A percentile compares a stretch with the other conserved stretches of the same genome.
These are phyloP conservation scores for Sporobolomyces pararoseus DNA, from an alignment of 768 basidiomycete genomes.

Conservation along the genomic window DNA sequence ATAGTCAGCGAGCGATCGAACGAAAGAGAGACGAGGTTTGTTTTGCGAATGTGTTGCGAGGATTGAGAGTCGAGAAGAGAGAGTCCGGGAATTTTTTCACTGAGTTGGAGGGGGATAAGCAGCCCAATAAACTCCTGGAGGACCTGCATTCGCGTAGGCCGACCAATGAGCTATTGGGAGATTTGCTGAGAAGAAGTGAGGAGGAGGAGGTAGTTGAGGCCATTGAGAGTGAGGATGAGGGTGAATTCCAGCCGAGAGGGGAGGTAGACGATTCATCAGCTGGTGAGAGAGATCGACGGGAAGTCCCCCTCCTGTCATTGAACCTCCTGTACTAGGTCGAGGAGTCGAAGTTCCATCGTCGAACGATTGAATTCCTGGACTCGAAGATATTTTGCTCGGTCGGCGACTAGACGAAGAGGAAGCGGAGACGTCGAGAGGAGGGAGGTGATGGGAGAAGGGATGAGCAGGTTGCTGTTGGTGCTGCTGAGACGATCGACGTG, in stretches of 20 bases:
- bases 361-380: not conserved
- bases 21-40: not conserved
- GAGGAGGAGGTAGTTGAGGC: not conserved
- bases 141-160: conserved; percentile 25
- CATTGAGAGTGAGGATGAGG: not conserved
- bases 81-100: not conserved
- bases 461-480: not conserved
- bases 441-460: not conserved
- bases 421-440: too few species aligned
- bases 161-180: too few species aligned
- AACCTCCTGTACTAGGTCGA: not conserved
- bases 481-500: not conserved
- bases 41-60: not conserved
- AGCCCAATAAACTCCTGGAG: conserved; percentile 25
- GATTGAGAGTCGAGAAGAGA: not conserved
- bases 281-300: not conserved
- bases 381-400: not conserved
- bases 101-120: not conserved
- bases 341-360: conserved; percentile 7
- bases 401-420: too few species aligned
- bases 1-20: too few species aligned
- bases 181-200: not conserved
- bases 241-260: not conserved
- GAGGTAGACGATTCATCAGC: not conserved
- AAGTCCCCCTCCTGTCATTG: not conserved